A percentile compares a stretch with the other conserved stretches of the same genome.
Conservation (phyloP, 305 asterid genomes). For the Fraxinus sp. region DNA sequence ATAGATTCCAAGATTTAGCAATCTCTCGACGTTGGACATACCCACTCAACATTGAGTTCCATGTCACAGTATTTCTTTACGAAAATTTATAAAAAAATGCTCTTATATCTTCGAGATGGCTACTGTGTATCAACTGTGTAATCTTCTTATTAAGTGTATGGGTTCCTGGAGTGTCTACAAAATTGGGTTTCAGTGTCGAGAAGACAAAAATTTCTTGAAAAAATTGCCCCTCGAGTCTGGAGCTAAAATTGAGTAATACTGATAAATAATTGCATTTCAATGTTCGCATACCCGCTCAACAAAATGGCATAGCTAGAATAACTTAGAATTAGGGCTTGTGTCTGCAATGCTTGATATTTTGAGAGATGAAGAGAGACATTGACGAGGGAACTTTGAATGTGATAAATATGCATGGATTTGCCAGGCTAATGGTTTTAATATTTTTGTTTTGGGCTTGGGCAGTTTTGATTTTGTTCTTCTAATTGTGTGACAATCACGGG, state of each 20-base stretch:
- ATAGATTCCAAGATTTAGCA: slow-evolving; percentile 56
- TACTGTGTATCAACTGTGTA: slow-evolving; percentile 41
- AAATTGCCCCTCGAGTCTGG: slow-evolving; percentile 18
- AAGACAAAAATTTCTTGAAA: slow-evolving; percentile 19
- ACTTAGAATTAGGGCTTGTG: too few species aligned
- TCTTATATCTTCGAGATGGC: slow-evolving; percentile 61
- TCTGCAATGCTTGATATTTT: too few species aligned
- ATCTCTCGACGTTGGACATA: slow-evolving; percentile 54
- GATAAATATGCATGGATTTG: too few species aligned
- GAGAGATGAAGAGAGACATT: too few species aligned
- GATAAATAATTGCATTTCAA: not conserved
- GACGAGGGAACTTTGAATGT: too few species aligned
- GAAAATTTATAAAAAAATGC: slow-evolving; percentile 42
- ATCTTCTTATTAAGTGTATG: slow-evolving; percentile 48
- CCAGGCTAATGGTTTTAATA: too few species aligned
- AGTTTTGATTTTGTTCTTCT: too few species aligned
- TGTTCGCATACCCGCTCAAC: slow-evolving; percentile 9
- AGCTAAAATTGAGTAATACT: slow-evolving; percentile 4
- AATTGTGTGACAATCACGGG: too few species aligned
- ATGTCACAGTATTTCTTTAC: slow-evolving; percentile 60
- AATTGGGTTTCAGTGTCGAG: slow-evolving; percentile 21
- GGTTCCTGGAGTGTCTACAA: slow-evolving; percentile 32
- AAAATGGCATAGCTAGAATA: slow-evolving; percentile 18
- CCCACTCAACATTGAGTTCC: slow-evolving; percentile 83
- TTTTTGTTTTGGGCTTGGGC: too few species aligned